Conservation (phyloP, 1,284 basidiomycete genomes). For the Anthracocystis walkeri region DNA sequence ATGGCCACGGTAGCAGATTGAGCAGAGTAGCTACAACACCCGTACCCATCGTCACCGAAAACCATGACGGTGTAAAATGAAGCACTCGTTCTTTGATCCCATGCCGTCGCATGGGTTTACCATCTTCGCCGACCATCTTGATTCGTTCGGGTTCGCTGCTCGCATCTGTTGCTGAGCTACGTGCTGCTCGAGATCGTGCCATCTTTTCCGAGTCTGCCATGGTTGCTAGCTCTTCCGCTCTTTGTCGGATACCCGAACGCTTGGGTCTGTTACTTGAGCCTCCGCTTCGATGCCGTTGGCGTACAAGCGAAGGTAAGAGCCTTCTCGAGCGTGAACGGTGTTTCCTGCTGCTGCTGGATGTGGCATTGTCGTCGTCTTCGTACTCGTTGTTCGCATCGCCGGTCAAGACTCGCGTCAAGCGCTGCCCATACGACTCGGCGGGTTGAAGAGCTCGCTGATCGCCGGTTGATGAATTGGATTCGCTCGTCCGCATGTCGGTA, state of each 20-base stretch:
- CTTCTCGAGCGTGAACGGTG: slow-evolving; percentile 5
- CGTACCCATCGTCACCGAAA: slow-evolving; percentile 59
- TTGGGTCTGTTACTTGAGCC: background rate
- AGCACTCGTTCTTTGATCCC: slow-evolving; percentile 52
- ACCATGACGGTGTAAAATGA: slow-evolving; percentile 61
- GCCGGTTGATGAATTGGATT: background rate
- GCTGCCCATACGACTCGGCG: slow-evolving; percentile 35
- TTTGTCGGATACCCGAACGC: slow-evolving; percentile 21
- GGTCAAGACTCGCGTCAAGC: slow-evolving; percentile 35
- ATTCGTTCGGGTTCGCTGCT: slow-evolving; percentile 30
- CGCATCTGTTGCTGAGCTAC: background rate
- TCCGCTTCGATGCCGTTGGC: slow-evolving; percentile 13
- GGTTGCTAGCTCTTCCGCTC: slow-evolving; percentile 34
- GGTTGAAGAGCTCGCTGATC: slow-evolving; percentile 15
- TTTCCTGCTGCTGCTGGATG: slow-evolving; percentile 4
- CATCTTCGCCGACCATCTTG: slow-evolving; percentile 43
- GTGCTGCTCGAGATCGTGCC: slow-evolving; percentile 1
- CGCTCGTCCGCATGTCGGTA: background rate
- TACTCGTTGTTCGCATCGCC: slow-evolving; percentile 17
- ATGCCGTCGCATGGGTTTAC: slow-evolving; percentile 39
- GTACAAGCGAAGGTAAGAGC: slow-evolving; percentile 11
- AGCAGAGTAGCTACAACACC: slow-evolving; percentile 55
- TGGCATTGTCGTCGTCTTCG: background rate
- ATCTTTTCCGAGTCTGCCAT: slow-evolving; percentile 46
- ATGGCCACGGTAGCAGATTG: slow-evolving; percentile 49